Conservation (phyloP, 306 rosid species). For the Inga laurina region DNA sequence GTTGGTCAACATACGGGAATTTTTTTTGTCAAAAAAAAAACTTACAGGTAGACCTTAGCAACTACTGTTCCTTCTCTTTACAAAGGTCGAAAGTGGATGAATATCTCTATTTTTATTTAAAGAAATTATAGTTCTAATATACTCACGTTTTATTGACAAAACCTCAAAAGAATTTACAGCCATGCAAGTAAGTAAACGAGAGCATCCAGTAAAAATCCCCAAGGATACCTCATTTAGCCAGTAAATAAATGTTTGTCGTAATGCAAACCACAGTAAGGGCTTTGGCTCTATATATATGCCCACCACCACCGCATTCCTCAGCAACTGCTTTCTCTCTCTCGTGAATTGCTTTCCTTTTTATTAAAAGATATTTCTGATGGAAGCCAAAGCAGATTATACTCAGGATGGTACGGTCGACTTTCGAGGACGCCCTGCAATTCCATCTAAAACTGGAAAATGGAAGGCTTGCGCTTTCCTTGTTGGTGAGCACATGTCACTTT, state of each 20-base stretch:
- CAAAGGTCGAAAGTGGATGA: neutral
- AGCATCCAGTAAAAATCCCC: neutral
- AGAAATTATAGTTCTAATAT: too few relatives aligned
- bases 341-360: constrained; percentile 6
- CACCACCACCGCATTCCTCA: constrained; percentile 7
- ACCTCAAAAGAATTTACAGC: neutral
- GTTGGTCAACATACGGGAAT: neutral
- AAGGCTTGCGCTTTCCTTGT: constrained; percentile 95
- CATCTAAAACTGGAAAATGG: constrained; percentile 96
- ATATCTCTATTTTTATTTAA: neutral
- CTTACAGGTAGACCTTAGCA: neutral
- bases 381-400: constrained; percentile 62
- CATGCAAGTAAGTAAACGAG: neutral
- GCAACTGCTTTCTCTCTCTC: constrained; percentile 21
- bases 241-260: neutral
- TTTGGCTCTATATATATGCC: constrained; percentile 16
- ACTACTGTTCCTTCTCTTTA: neutral
- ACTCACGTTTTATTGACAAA: neutral
- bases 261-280: neutral
- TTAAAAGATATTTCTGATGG: constrained; percentile 41
- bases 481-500: constrained; percentile 43
- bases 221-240: neutral
- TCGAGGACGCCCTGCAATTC: constrained; percentile 70
- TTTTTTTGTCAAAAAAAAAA: neutral
- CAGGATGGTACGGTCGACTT: constrained; percentile 85